Percentiles rank a stretch among this genome's conserved stretches.
Conservation (phyloP, 2,329 filamentous ascomycete genomes). For the Aspergillus phoenicis region DNA sequence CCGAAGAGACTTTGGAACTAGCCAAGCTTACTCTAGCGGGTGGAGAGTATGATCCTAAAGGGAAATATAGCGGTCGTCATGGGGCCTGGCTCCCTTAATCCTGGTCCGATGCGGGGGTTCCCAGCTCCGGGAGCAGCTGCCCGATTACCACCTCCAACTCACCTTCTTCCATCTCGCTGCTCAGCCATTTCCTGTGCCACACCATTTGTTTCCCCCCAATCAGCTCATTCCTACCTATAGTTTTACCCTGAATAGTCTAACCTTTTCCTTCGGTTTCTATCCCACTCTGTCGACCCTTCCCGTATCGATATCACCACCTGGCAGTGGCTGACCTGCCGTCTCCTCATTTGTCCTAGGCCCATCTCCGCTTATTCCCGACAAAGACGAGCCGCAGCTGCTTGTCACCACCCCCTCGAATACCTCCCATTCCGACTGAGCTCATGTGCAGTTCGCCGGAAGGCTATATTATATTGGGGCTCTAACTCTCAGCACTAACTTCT, state of each 20-base stretch:
- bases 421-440: neutral
- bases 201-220: neutral
- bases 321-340: neutral
- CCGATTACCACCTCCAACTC: conserved; percentile 7
- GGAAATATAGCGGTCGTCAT: neutral
- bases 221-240: conserved; percentile 3
- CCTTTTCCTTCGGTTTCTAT: neutral
- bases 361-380: conserved; percentile 12
- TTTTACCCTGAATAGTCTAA: conserved; percentile 2
- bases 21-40: neutral
- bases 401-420: conserved; percentile 2
- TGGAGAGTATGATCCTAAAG: neutral
- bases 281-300: neutral
- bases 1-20: no score
- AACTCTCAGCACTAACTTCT: neutral
- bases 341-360: conserved; percentile 2
- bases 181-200: conserved; percentile 1
- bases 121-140: conserved; percentile 15
- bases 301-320: conserved; percentile 1
- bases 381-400: conserved; percentile 11
- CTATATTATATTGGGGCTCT: neutral
- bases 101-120: conserved; percentile 11
- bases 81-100: conserved; percentile 4
- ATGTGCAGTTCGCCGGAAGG: neutral
- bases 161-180: neutral